Evolutionary conservation across 2,329 filamentous ascomycete genomes (phyloP), one percentile per base, ranked within the genome.

Genomic region (Penicillium sp.): DNA sequence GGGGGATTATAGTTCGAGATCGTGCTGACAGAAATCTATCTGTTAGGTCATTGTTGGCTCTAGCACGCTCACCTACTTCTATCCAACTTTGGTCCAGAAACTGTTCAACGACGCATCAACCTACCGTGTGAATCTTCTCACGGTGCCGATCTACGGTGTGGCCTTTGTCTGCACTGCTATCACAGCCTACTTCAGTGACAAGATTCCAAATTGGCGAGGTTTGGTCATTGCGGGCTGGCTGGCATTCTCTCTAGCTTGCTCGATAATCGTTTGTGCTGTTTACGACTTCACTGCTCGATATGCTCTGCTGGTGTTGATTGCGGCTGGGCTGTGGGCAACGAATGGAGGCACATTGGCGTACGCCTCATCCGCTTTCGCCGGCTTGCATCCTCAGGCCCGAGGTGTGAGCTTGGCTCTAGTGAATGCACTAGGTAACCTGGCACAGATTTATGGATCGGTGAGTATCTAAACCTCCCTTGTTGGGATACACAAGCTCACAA

Each of bases 261-360:
- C 74, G 23, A 66, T 78, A 23, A 63, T 74, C 24, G 74, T 72
- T 15, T 78, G 76, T 52, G 61, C 52, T 6, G 71, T 83, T 3
- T 81, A 81, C 64, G 67, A 79, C 62, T 80, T 77, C 64, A 79
- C 70, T 1, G 80, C 78, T 1, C 73, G 81, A 4, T 84, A 84
- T 55, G 79, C 73, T 0, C 69, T 84, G 1, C 73, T 84, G 0
- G 78, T 83, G 2, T 69, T 84, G 49, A 81, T 83, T 79, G 80
- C 80, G 0, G 75, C 78, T 1, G 81, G 80, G 0, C 69, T 84
- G 0, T 83, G 79, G 80, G 70, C 78, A 0, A 75, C 77, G 1
- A 83, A 84, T 58, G 80, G 76, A 1, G 71, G 79, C 2, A 72
- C 76, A 0, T 69, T 84, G 15, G 75, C 79, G 0, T 84, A 79